These are phyloP conservation scores for Dactylellina cionopaga DNA, from an alignment of 2,329 filamentous ascomycete genomes.

Conservation along the genomic window DNA sequence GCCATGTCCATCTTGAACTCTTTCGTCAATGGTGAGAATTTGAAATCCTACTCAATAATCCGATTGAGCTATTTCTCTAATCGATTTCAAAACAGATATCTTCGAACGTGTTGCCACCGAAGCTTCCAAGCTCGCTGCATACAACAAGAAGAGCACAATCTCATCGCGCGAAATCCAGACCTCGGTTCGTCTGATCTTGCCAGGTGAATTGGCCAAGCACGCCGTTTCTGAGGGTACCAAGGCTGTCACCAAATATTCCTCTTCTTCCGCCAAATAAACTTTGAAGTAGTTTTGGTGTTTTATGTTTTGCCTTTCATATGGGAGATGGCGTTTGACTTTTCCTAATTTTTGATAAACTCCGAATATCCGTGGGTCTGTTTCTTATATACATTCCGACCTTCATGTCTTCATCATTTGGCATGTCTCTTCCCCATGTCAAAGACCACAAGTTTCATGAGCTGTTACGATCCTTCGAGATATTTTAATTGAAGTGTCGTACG, in stretches of 20 bases:
- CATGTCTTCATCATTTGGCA: constrained; percentile 18
- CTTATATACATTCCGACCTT: constrained; percentile 35
- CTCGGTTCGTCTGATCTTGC: constrained; percentile 95
- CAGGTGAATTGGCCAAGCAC: constrained; percentile 98
- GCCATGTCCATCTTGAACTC: constrained; percentile 99
- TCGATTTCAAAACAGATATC: constrained; percentile 76
- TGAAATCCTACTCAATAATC: constrained; percentile 4
- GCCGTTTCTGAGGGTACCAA: constrained; percentile 99
- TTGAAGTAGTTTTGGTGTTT: constrained; percentile 61
- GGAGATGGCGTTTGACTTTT: constrained; percentile 62
- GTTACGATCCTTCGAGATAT: constrained; percentile 41
- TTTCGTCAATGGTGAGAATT: constrained; percentile 89
- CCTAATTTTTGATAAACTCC: constrained; percentile 47
- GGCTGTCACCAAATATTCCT: constrained; percentile 99
- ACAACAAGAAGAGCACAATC: constrained; percentile 99
- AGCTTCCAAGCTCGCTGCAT: constrained; percentile 97
- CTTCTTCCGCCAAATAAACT: constrained; percentile 88
- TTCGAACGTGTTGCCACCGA: constrained; percentile 99
- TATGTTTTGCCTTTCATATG: constrained; percentile 66
- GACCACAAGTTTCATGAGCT: constrained; percentile 41
- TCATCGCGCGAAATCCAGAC: constrained; percentile 99
- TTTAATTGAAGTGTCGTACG: constrained; percentile 47
- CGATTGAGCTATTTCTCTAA: background rate
- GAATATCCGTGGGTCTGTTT: constrained; percentile 48
- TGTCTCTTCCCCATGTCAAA: constrained; percentile 46